Conservation (phyloP, 495 filamentous ascomycete genomes). For the Sabuloglossum arenarium region DNA sequence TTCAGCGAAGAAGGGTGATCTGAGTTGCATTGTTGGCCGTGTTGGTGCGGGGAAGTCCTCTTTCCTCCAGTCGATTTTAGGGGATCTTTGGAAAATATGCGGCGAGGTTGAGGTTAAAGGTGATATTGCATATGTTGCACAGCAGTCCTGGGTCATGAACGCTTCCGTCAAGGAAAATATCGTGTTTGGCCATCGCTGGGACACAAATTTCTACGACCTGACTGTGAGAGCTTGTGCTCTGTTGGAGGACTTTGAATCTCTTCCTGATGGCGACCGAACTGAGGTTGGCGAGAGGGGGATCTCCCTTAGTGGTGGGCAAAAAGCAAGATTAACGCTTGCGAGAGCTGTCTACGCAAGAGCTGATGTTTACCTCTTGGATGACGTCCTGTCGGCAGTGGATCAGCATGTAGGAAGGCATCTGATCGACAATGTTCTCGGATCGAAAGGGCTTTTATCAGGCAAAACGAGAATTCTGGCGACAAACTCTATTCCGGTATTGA, state of each 20-base stretch:
- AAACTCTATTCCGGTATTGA: constrained; percentile 83
- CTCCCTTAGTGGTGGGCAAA: constrained; percentile 90
- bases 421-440: constrained; percentile 80
- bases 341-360: constrained; percentile 91
- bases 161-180: constrained; percentile 94
- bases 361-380: constrained; percentile 92
- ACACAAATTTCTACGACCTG: constrained; percentile 83
- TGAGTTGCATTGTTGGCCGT: constrained; percentile 84
- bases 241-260: constrained; percentile 69
- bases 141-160: constrained; percentile 94
- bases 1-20: constrained; percentile 70
- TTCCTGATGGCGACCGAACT: constrained; percentile 92
- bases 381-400: constrained; percentile 88
- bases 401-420: constrained; percentile 92
- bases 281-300: constrained; percentile 96
- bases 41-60: constrained; percentile 93
- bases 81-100: constrained; percentile 75
- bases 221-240: constrained; percentile 90
- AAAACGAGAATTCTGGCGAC: constrained; percentile 93
- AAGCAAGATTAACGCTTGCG: constrained; percentile 84
- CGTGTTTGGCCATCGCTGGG: constrained; percentile 87
- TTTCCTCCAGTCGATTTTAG: constrained; percentile 65
- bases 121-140: constrained; percentile 71
- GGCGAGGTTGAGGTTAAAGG: constrained; percentile 73
- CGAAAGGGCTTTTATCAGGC: constrained; percentile 55